Evolutionary conservation across 441 rosid species (phyloP).

Genomic region (Pelargonium australe): DNA sequence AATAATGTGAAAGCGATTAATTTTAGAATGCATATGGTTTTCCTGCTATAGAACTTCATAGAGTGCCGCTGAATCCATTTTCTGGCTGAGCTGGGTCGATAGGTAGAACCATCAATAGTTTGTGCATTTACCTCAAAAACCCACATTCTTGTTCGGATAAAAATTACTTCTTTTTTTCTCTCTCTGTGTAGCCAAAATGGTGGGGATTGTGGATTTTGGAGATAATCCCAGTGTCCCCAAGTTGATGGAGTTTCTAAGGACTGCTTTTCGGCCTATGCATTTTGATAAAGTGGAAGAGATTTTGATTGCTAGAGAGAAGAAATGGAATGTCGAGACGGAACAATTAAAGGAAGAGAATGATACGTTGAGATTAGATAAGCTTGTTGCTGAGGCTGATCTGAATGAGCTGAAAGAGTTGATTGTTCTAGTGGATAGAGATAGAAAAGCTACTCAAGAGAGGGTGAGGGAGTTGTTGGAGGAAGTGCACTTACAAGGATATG

Average conservation of each 20-base stretch:
- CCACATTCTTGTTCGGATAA: neutral
- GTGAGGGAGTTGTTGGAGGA: too few species aligned
- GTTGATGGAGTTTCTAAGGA: neutral
- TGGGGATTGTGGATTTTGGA: neutral
- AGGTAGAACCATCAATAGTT: neutral
- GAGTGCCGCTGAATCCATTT: neutral
- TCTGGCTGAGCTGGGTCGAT: neutral
- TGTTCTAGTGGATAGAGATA: neutral
- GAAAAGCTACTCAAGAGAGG: neutral
- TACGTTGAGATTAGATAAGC: neutral
- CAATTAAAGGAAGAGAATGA: conserved; percentile 2
- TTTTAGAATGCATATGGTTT: neutral
- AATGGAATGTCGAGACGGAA: neutral
- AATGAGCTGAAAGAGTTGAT: neutral
- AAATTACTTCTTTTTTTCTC: neutral
- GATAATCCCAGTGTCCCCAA: neutral
- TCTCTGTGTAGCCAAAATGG: neutral
- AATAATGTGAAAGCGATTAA: neutral
- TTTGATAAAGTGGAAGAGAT: neutral
- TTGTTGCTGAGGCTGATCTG: neutral
- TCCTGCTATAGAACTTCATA: neutral
- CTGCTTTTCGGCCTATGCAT: neutral
- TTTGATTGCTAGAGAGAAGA: neutral
- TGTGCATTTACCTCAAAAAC: neutral
- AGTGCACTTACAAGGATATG: neutral